Evolutionary conservation across 768 basidiomycete species (phyloP), one percentile per base, ranked within the genome.

Genomic region (Amanita inopinata): DNA sequence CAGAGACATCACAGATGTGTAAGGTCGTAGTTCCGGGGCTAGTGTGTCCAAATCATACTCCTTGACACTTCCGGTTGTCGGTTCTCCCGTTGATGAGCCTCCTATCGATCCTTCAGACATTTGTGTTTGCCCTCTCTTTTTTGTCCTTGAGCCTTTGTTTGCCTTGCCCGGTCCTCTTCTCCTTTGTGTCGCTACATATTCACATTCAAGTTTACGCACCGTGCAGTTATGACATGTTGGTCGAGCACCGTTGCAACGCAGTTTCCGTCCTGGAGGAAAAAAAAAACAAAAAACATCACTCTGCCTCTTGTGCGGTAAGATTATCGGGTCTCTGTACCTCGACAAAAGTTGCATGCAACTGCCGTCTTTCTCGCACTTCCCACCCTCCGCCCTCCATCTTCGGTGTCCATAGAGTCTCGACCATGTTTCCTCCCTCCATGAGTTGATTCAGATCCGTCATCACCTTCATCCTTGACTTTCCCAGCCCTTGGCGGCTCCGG

Each of bases 131-230:
- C 49, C 49, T 54, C 65, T n/a, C n/a, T n/a, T 72, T 63, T 67
- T 74, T 43, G 61, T 52, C 49, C 67, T 70, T 27, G 65, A 62
- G 9, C 80, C 78, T 54, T 78, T 79, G 22, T 77, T 74, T 32
- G 80, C 78, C 61, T 80, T 85, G 19, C 83, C 84, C 43, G 83
- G 83, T 1, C 85, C 85, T 36, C 85, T 73, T 24, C 84, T 74
- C 54, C 73, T 59, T 38, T 61, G 63, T 18, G 65, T 58, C 15
- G 63, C 61, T 37, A 70, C 71, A 57, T 83, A 84, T 44, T 56
- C 59, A 54, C 83, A 84, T 22, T 57, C 51, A 44, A 66, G 59
- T 37, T 63, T 63, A 28, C 81, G 77, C 23, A 67, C 67, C 14
- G 51, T 56, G 59, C 85, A 88, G 54, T 81, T 78, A 5, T 62